A percentile compares a stretch with the other conserved stretches of the same genome.
phyloP scores from a whole-genome alignment of 352 stramenopile species.

The Discostella stelligera region DNA sequence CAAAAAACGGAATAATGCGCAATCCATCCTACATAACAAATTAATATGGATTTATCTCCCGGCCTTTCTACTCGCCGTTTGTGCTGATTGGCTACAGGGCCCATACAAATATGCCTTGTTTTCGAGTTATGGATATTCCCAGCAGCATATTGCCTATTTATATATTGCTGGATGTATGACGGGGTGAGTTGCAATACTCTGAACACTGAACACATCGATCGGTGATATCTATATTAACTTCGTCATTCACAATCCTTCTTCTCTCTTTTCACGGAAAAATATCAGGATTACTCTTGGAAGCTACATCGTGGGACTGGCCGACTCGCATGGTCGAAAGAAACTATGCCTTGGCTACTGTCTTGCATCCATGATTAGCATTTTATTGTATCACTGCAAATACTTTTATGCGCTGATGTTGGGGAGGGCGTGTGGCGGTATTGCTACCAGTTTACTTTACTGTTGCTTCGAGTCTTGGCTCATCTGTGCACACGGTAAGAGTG shows the following conservation, averaged over 20 bases:
- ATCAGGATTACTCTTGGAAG: constrained; percentile 85
- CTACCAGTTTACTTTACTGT: constrained; percentile 92
- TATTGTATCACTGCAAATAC: constrained; percentile 62
- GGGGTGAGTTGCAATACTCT: constrained; percentile 2
- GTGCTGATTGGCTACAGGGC: constrained; percentile 85
- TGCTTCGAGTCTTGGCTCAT: constrained; percentile 92
- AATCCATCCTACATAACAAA: constrained; percentile 8
- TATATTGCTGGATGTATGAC: constrained; percentile 83
- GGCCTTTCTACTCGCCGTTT: constrained; percentile 70
- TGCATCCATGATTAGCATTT: constrained; percentile 66
- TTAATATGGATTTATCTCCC: constrained; percentile 57
- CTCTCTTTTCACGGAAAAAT: neutral
- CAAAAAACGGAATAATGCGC: constrained; percentile 4
- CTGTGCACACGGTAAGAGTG: constrained; percentile 37
- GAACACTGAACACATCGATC: neutral
- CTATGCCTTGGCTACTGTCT: constrained; percentile 70
- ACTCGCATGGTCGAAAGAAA: constrained; percentile 85
- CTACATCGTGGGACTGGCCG: constrained; percentile 87
- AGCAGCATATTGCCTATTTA: constrained; percentile 84
- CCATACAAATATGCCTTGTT: constrained; percentile 85
- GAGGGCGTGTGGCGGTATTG: constrained; percentile 89
- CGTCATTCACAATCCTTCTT: neutral
- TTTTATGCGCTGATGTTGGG: constrained; percentile 88
- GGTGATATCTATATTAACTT: neutral
- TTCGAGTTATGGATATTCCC: constrained; percentile 50